Conservation (phyloP, 1,139 yeast genomes). For the Kodamaea derodonti region DNA sequence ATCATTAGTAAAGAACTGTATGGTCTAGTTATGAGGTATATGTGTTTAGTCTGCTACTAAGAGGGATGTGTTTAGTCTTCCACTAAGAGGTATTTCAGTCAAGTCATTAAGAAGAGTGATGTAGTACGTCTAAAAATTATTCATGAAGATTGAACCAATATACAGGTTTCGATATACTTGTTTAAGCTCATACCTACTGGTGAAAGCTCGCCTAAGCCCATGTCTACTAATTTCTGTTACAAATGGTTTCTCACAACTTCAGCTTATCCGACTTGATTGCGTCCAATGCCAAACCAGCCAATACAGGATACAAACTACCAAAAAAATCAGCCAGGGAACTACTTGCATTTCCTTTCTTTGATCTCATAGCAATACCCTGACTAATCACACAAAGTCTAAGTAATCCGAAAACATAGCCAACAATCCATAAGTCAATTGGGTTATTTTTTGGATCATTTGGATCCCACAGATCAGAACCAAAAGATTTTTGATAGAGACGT, state of each 20-base stretch:
- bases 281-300: conserved; percentile 36
- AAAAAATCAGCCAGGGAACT: conserved; percentile 50
- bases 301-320: conserved; percentile 41
- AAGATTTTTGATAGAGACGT: conserved; percentile 22
- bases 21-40: no score
- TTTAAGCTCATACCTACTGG: no score
- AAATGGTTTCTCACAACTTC: conserved; percentile 10
- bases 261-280: conserved; percentile 9
- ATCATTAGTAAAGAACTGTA: no score
- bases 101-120: no score
- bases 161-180: no score
- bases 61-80: no score
- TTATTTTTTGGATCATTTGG: conserved; percentile 31
- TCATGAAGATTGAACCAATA: no score
- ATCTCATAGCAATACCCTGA: conserved; percentile 67
- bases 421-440: conserved; percentile 46
- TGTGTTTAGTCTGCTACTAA: no score
- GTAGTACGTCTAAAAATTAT: no score
- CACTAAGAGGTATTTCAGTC: no score
- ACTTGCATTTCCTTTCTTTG: conserved; percentile 55
- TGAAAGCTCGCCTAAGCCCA: no score
- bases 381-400: conserved; percentile 57
- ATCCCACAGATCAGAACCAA: conserved; percentile 35
- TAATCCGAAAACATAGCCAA: conserved; percentile 59
- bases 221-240: no score